phyloP scores from a whole-genome alignment of 495 filamentous ascomycete species.

The Margaritispora aquatica region DNA sequence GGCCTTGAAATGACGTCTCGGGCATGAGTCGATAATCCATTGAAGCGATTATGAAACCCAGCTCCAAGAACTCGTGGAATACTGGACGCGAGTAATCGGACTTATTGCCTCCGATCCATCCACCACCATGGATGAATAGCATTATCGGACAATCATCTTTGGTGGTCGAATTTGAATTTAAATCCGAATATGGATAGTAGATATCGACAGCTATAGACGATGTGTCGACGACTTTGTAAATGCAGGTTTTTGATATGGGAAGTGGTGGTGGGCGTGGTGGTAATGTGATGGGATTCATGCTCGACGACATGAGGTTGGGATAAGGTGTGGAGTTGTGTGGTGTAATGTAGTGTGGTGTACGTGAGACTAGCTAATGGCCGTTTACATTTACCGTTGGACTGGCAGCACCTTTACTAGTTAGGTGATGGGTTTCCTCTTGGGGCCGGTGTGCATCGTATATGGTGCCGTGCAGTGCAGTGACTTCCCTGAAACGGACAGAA shows the following conservation, averaged over 20 bases:
- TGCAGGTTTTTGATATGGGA: constrained; percentile 8
- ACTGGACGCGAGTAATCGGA: constrained; percentile 11
- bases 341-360: too few relatives aligned
- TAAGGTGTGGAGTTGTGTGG: neutral
- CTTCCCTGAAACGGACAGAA: neutral
- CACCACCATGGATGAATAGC: constrained; percentile 7
- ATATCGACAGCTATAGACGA: constrained; percentile 7
- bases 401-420: too few relatives aligned
- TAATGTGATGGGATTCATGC: neutral
- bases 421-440: too few relatives aligned
- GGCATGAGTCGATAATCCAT: constrained; percentile 16
- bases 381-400: too few relatives aligned
- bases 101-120: constrained; percentile 12
- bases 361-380: too few relatives aligned
- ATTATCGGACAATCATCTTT: neutral
- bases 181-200: constrained; percentile 9
- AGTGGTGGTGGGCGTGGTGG: constrained; percentile 6
- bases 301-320: neutral
- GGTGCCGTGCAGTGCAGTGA: neutral
- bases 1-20: constrained; percentile 3
- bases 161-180: too few relatives aligned
- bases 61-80: constrained; percentile 9
- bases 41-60: constrained; percentile 8
- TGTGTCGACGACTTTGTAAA: constrained; percentile 9
- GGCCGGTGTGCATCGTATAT: too few relatives aligned